Conservation (phyloP, 1,139 yeast species). For the Geotrichum australiense region DNA sequence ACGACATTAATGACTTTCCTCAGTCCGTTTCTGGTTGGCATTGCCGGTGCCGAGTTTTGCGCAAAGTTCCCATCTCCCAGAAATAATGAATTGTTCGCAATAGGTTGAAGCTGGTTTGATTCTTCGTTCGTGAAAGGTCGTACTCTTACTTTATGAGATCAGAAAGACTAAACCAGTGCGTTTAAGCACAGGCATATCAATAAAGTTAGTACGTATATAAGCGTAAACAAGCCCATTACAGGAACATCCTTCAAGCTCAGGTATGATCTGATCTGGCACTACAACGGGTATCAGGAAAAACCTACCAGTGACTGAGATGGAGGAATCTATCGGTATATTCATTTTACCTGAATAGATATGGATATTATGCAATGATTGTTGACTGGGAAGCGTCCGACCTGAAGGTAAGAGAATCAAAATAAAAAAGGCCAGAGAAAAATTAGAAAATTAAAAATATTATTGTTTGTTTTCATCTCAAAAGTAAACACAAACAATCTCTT, state of each 20-base stretch:
- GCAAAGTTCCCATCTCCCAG: slow-evolving; percentile 50
- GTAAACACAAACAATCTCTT: no score
- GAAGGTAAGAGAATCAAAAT: no score
- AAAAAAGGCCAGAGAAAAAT: background rate
- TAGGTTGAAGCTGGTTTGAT: slow-evolving; percentile 36
- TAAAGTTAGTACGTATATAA: no score
- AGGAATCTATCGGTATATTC: slow-evolving; percentile 43
- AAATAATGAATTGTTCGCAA: slow-evolving; percentile 35
- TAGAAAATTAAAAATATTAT: background rate
- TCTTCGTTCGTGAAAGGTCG: slow-evolving; percentile 72
- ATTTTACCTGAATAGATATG: background rate
- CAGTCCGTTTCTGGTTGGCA: slow-evolving; percentile 39
- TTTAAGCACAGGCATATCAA: background rate
- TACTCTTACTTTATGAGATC: slow-evolving; percentile 46
- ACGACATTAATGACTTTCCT: slow-evolving; percentile 73
- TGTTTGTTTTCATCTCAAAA: background rate
- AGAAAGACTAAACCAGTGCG: background rate
- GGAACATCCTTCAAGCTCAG: no score
- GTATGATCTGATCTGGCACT: no score
- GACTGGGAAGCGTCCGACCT: background rate
- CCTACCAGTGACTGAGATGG: slow-evolving; percentile 64
- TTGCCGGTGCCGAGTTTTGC: slow-evolving; percentile 20
- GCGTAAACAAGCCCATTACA: background rate
- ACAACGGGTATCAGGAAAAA: no score
- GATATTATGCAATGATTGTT: background rate